phyloP scores from a whole-genome alignment of 2,329 filamentous ascomycete species.

The Trichoderma citrinoviride region DNA sequence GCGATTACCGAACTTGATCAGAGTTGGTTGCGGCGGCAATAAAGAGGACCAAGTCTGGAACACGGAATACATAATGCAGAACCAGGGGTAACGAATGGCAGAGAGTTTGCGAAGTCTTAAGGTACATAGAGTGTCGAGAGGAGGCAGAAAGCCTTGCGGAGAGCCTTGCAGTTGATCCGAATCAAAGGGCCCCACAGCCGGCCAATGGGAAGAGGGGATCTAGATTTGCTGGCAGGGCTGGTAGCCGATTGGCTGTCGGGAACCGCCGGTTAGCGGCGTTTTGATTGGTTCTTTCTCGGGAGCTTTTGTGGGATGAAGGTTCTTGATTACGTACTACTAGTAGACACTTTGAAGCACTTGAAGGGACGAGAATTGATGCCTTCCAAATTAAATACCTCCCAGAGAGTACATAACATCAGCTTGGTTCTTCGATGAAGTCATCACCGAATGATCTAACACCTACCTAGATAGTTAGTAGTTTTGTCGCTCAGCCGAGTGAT shows the following conservation, averaged over 20 bases:
- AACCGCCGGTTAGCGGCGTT: background rate
- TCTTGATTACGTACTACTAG: no score
- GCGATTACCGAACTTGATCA: background rate
- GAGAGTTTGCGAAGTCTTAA: background rate
- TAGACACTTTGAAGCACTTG: no score
- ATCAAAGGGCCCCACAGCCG: background rate
- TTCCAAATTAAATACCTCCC: no score
- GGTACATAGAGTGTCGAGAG: no score
- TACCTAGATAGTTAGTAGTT: no score
- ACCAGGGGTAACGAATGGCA: background rate
- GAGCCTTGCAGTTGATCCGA: conserved; percentile 18
- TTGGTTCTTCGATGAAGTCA: no score
- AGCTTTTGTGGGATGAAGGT: background rate
- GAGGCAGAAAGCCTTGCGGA: conserved; percentile 17
- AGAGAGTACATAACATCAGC: no score
- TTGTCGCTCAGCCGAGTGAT: no score
- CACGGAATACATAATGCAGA: no score
- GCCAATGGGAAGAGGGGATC: conserved; percentile 12
- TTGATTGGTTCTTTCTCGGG: background rate
- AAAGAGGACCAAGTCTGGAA: background rate
- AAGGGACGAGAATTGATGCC: no score
- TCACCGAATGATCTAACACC: no score
- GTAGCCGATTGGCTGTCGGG: conserved; percentile 13
- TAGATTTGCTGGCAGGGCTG: conserved; percentile 11
- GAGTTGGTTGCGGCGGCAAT: background rate